Percentiles rank a stretch among this genome's conserved stretches.
Evolutionary conservation across 768 basidiomycete genomes (phyloP).

Genomic region (Termitomyces sp.): DNA sequence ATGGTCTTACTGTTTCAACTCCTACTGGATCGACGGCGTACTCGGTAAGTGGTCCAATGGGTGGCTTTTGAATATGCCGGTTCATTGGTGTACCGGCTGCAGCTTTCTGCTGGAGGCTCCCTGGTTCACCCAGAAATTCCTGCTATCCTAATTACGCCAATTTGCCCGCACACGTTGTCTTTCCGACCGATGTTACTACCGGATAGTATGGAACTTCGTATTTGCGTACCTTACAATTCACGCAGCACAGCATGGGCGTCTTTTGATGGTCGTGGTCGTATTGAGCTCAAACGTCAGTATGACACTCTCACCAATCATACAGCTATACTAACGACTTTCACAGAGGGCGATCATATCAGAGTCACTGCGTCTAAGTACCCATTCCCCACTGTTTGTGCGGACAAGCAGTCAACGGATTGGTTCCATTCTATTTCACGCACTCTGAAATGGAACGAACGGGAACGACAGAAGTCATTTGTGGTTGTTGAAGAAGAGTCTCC

Average conservation of each 20-base stretch:
- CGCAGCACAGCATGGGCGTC: constrained; percentile 98
- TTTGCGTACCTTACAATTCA: constrained; percentile 99
- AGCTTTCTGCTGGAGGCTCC: constrained; percentile 95
- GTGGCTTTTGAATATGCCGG: background rate
- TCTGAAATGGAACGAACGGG: constrained; percentile 98
- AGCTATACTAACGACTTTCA: background rate
- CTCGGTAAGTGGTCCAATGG: constrained; percentile 52
- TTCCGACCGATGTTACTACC: constrained; percentile 99
- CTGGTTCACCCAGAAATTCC: constrained; percentile 98
- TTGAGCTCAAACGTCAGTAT: constrained; percentile 87
- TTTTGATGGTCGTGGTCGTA: constrained; percentile 94
- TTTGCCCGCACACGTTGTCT: constrained; percentile 96
- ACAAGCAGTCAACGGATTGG: constrained; percentile 98
- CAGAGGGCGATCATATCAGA: constrained; percentile 99
- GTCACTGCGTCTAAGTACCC: constrained; percentile 96
- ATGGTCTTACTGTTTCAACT: constrained; percentile 91
- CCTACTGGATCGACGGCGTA: constrained; percentile 99
- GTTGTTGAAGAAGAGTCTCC: constrained; percentile 93
- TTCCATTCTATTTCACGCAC: constrained; percentile 96
- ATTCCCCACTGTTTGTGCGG: constrained; percentile 97
- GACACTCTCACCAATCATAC: background rate
- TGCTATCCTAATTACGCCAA: constrained; percentile 91
- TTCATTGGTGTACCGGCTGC: constrained; percentile 1
- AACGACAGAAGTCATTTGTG: constrained; percentile 97
- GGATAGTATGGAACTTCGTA: constrained; percentile 96